Evolutionary conservation across 129 eudicot genomes (phyloP), one percentile per base, ranked within the genome.

Genomic region (Ambrosia artemisiifolia): DNA sequence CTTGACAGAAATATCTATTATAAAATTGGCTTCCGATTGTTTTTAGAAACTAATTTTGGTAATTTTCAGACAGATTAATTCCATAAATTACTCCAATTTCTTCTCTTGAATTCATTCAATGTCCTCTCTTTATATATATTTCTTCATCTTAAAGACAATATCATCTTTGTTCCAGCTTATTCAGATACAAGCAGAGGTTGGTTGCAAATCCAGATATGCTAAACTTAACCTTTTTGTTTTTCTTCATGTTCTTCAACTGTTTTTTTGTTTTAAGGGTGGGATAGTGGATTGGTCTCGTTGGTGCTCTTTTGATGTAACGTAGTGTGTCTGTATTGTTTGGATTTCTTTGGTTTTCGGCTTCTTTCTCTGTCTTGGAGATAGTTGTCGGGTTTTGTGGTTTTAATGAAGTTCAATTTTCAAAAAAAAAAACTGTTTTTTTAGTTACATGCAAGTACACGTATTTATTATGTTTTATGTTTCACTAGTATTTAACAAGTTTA

Each of bases 101-200:
- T 35, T 67, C 47, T 36, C 19, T 62, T 35, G 14, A 63, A 63
- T 36, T 63, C 28, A 33, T 67, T 56, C 6, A 17, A 46, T 67
- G 32, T 57, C 60, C 34, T 51, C 35, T 62, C 70, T 30, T 13
- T 48, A 49, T 75, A 43, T 36, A 16, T 28, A 28, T 47, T 14
- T 51, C 20, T 24, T 62, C 53, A 28, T 20, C 17, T 18, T 63
- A 32, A 32, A 28, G 2, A n/a, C 69, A 32, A 50, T 62, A 63
- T 40, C 67, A 42, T 53, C 72, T 40, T 53, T 50, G 0, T 51
- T 46, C 77, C 73, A 64, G 73, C 50, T 64, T 78, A 11, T 71
- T 54, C 82, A 78, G 72, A 78, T 70, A 13, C 32, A 3, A 7
- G 28, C 49, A 35, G 16, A 78, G 82, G 82, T 71, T 65, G 53